A percentile compares a stretch with the other conserved stretches of the same genome.
phyloP scores from a whole-genome alignment of 345 rosid genomes.

The Noccaea caerulescens region DNA sequence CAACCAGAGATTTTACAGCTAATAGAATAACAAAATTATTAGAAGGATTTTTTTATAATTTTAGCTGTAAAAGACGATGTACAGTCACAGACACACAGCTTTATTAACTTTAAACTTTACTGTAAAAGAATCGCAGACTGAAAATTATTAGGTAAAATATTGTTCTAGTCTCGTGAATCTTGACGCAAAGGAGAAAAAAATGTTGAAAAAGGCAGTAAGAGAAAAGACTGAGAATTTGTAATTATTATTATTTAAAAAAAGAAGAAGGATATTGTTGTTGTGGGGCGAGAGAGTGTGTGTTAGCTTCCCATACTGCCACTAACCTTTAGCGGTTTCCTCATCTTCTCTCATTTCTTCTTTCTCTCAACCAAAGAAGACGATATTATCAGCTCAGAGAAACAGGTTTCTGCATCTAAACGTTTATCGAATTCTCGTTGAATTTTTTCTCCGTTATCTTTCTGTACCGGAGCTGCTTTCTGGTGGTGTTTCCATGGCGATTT shows the following conservation, averaged over 20 bases:
- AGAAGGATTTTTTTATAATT: too few relatives aligned
- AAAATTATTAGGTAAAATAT: neutral
- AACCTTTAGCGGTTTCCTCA: slow-evolving; percentile 45
- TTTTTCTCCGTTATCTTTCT: neutral
- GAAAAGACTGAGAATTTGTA: neutral
- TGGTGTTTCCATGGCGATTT: slow-evolving; percentile 11
- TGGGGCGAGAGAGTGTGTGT: slow-evolving; percentile 32
- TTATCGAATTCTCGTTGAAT: neutral
- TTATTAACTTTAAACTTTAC: too few relatives aligned
- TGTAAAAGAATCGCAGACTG: too few relatives aligned
- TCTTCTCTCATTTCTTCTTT: slow-evolving; percentile 29
- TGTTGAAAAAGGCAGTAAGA: slow-evolving; percentile 24
- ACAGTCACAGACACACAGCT: too few relatives aligned
- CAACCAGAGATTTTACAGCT: too few relatives aligned
- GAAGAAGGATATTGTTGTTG: slow-evolving; percentile 23
- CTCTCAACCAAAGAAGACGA: slow-evolving; percentile 8
- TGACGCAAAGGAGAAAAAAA: slow-evolving; percentile 30
- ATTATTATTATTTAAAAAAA: neutral
- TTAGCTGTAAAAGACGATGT: too few relatives aligned
- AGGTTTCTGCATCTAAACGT: slow-evolving; percentile 6
- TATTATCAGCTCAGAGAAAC: neutral
- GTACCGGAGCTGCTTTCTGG: slow-evolving; percentile 7
- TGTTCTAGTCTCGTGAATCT: neutral
- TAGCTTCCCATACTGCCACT: slow-evolving; percentile 46
- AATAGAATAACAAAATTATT: too few relatives aligned